Conservation (phyloP, 129 eudicot genomes). For the Rutidosis leptorrhynchoides region DNA sequence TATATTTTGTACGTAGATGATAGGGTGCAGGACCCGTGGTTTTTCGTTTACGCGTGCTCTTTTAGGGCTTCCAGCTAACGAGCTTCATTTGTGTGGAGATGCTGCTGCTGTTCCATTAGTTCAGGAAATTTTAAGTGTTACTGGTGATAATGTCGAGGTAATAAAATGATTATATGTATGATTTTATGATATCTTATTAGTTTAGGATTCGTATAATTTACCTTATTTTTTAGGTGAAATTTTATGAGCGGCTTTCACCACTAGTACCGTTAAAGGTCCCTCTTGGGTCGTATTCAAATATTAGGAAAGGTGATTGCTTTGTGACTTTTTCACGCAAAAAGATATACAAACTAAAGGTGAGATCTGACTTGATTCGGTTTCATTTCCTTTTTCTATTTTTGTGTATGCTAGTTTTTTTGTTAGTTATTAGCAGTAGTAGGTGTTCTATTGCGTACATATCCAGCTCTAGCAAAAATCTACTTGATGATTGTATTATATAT, state of each 20-base stretch:
- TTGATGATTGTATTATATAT: background rate
- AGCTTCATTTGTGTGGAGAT: constrained; percentile 96
- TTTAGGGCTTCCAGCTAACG: constrained; percentile 79
- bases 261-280: constrained; percentile 62
- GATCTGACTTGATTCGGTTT: constrained; percentile 5
- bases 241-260: constrained; percentile 88
- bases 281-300: constrained; percentile 76
- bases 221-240: constrained; percentile 46
- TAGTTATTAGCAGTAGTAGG: background rate
- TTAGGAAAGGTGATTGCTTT: constrained; percentile 82
- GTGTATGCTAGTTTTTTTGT: background rate
- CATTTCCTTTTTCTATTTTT: background rate
- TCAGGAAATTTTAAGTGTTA: constrained; percentile 72
- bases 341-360: constrained; percentile 73
- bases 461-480: background rate
- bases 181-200: background rate
- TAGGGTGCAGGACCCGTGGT: constrained; percentile 80
- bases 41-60: constrained; percentile 95
- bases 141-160: constrained; percentile 76
- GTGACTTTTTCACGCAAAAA: constrained; percentile 82
- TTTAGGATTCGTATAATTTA: background rate
- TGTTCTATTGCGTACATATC: background rate
- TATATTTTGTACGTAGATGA: constrained; percentile 50
- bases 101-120: constrained; percentile 90
- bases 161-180: constrained; percentile 19